Base-by-base conservation (phyloP, 257 asterid genomes). In the Forsythia suspensa region DNA sequence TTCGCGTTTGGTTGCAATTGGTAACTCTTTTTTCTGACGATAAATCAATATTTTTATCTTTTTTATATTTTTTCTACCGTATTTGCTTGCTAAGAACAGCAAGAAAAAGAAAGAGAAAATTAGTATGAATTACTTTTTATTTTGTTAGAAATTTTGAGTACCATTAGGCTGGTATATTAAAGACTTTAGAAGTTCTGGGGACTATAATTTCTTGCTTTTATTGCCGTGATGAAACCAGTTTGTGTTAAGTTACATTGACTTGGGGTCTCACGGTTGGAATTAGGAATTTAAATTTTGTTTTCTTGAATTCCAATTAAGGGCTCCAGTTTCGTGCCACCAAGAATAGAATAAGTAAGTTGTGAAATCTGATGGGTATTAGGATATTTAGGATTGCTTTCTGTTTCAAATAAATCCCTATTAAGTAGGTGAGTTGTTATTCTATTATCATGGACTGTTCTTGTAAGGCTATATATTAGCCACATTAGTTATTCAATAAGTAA, bases 1-100 rank as follows among this genome's bases (percentile, higher is more conserved):
- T 95, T 82, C 96, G 97, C 69, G 91, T 95, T 80, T 95, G 97
- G 98, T 80, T 95, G 84, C 97, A 92, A 84, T 76, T 95, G 99
- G 99, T 95, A 91, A 40, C 59, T 74, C 75, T 4, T 34, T 71
- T 70, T 76, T 36, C 20, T 24, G 8, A 12, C 2, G 15, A n/a
- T 21, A 8, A 16, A 10, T 37, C 4, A 6, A 11, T 21, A 18
- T 21, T 63, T 71, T n/a, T 8, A n/a, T 39, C n/a, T 61, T 11
- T 38, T 21, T 16, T 42, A 15, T n/a, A 41, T 42, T 73, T 70
- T 70, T 40, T 21, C 3, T 68, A n/a, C 16, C 42, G 39, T 16
- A n/a, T 36, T 63, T 40, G 51, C 40, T 11, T 41, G 59, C 46
- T 70, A 52, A 59, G 69, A 20, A 9, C 21, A 61, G 69, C 15